These are phyloP conservation scores for Laetiporus sulphureus DNA, from an alignment of 1,284 basidiomycete genomes.

Conservation along the genomic window DNA sequence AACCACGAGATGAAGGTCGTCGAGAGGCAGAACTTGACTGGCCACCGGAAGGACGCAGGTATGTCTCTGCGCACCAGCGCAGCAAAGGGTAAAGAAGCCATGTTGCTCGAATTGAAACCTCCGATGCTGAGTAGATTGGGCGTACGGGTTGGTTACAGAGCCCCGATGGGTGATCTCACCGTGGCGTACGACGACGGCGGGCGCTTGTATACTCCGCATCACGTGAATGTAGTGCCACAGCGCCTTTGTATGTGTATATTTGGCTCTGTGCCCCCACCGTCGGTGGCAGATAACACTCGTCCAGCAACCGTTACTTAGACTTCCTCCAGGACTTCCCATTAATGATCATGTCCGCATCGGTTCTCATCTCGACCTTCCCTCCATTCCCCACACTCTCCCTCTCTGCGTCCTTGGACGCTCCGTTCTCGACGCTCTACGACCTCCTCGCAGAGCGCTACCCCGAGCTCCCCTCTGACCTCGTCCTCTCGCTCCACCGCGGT, in stretches of 20 bases:
- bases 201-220: too few species aligned
- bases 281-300: too few species aligned
- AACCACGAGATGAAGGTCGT: conserved; percentile 44
- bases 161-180: too few species aligned
- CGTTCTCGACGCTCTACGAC: conserved; percentile 43
- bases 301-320: too few species aligned
- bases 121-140: too few species aligned
- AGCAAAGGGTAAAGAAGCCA: conserved; percentile 11
- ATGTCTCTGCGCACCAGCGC: conserved; percentile 16
- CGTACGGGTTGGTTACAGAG: too few species aligned
- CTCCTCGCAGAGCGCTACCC: conserved; percentile 54
- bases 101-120: too few species aligned
- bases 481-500: conserved; percentile 49
- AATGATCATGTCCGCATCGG: conserved; percentile 41
- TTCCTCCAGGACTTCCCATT: too few species aligned
- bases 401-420: conserved; percentile 44
- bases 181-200: too few species aligned
- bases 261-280: too few species aligned
- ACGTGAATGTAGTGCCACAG: too few species aligned
- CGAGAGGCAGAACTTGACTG: conserved; percentile 52
- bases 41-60: conserved; percentile 45
- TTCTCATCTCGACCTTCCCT: conserved; percentile 69
- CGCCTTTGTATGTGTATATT: too few species aligned
- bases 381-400: conserved; percentile 73
- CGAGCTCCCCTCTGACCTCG: conserved; percentile 44